Base-by-base conservation (phyloP, 23 red algal species). In the Gracilaria domingensis region DNA sequence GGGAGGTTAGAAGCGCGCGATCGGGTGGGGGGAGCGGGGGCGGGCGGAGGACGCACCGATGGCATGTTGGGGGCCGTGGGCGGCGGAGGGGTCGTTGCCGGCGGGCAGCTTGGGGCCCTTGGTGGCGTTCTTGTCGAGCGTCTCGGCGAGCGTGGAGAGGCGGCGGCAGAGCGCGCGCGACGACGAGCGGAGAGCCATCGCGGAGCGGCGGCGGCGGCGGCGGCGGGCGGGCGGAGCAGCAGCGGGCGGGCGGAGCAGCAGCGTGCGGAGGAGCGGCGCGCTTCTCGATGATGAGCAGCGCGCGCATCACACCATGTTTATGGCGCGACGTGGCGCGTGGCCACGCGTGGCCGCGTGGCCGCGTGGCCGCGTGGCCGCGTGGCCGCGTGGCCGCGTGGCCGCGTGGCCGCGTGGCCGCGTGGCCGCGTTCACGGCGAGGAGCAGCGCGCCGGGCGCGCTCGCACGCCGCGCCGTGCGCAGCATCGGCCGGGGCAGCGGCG, bases 21-120 rank as follows among this genome's bases (percentile, higher is more conserved):
- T n/a, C n/a, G n/a, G 69, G 69, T 13, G 40, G 40, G 2, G 40
- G 69, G 6, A 18, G 24, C 17, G 24, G 17, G 6, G 35, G 28
- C 17, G 35, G 36, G 36, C 5, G 21, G 36, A 11, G 40, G 21
- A 85, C 86, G 86, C 80, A 89, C 86, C 75, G 47, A 92, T 7
- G 21, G 88, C 88, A 39, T 92, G 88, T 8, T 69, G 48, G 18
- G 64, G 6, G 37, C 42, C 60, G 51, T 92, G 88, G 17, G 25
- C 18, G 35, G 88, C 76, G 34, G 88, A 82, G 4, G 88, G 88
- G 54, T 92, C 88, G 51, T 92, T 92, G 0, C 88, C 88, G 29
- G 64, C 48, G 36, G 88, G 88, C 12, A 92, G 77, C 62, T 82
- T 83, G 51, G 88, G 88, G n/a, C 88, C 88, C 66, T 86, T 86